A percentile compares a stretch with the other conserved stretches of the same genome.
Conservation (phyloP, 2,329 filamentous ascomycete species). For the Pseudonectria buxi region DNA sequence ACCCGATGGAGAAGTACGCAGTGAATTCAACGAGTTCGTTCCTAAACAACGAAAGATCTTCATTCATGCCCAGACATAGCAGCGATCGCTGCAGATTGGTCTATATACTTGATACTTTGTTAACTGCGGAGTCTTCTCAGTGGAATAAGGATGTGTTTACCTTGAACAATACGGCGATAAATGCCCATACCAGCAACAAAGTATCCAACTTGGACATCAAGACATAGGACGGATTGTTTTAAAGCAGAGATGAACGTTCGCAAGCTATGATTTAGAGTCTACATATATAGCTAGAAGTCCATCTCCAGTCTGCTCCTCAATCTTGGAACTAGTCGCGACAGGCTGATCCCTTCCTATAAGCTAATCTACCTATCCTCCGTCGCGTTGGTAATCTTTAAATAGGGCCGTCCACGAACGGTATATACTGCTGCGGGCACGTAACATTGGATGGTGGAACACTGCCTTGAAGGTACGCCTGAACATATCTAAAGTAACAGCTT, state of each 20-base stretch:
- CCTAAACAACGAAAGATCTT: constrained; percentile 9
- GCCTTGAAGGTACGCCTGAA: constrained; percentile 31
- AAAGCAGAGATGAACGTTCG: constrained; percentile 24
- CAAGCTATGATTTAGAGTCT: constrained; percentile 22
- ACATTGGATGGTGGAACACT: constrained; percentile 24
- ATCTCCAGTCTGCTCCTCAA: no score
- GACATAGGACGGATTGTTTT: constrained; percentile 20
- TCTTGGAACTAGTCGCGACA: no score
- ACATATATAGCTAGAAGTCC: neutral
- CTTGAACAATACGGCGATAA: constrained; percentile 9
- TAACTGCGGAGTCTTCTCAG: neutral
- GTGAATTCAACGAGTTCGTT: constrained; percentile 19
- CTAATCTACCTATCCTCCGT: no score
- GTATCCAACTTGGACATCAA: constrained; percentile 24
- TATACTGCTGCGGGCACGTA: constrained; percentile 26
- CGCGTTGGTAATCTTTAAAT: no score
- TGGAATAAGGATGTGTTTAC: neutral
- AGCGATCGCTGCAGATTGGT: constrained; percentile 16
- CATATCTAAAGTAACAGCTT: constrained; percentile 28
- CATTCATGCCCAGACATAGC: constrained; percentile 19
- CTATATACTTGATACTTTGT: constrained; percentile 11
- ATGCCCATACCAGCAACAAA: constrained; percentile 21
- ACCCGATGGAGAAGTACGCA: constrained; percentile 19
- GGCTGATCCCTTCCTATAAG: no score
- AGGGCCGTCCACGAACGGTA: constrained; percentile 17